Base-by-base conservation (phyloP, 78 protist genomes). In the Salpingoeca rosetta region DNA sequence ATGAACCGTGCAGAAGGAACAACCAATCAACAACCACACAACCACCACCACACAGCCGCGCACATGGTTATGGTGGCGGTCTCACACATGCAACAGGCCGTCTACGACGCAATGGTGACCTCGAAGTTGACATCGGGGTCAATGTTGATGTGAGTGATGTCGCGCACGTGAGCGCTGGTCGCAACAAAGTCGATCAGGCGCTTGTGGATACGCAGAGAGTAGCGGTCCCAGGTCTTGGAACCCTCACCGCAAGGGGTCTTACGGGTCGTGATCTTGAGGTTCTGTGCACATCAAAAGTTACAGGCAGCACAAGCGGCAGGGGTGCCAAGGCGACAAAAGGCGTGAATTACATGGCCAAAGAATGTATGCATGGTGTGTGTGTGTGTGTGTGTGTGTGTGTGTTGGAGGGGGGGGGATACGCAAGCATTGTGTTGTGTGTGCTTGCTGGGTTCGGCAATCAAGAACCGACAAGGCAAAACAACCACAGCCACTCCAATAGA, bases 221-320 rank as follows among this genome's bases (percentile, higher is more conserved):
- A 99, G 43, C 95, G 89, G 93, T 99, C 99, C 98, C 98, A 99
- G 80, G 99, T 98, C 92, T 97, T 98, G 93, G 99, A 93, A 91
- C 99, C 99, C 90, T 99, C 97, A 90, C 99, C 99, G 92, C 99
- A 97, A 65, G 99, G 99, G 36, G 99, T 92, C 92, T 98, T 98
- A 73, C 99, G 91, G 91, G 99, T 96, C 87, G 99, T 96, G 83
- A 99, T 91, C 83, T 94, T 91, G 80, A 99, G 96, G 3, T 44
- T 72, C 92, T 95, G 92, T 39, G 88, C 96, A 98, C 36, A 96
- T 99, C 88, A 43, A 0, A 1, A 2, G 0, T 1, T 37, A 39
- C 42, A 84, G 0, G 31, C 3, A 0, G 3, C 28, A 40, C 42
- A 17, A 3, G 74, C 11, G 12, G 1, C 22, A 57, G 36, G 77